Evolutionary conservation across 495 filamentous ascomycete genomes (phyloP), one percentile per base, ranked within the genome.

Genomic region (Beverwykella pulmonaria): DNA sequence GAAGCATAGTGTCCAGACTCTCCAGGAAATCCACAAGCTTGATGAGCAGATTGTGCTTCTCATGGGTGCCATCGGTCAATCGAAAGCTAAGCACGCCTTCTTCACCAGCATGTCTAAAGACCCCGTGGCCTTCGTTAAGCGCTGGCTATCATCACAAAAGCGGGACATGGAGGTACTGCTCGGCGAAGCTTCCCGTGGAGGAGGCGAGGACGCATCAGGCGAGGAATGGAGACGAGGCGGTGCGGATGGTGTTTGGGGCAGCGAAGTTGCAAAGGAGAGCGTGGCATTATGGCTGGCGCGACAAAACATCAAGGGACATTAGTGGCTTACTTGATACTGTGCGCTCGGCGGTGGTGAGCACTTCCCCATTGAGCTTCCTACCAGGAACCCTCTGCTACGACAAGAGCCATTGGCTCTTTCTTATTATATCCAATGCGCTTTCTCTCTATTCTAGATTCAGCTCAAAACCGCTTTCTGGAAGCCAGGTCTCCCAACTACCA

Each of bases 91-190:
- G 69, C 91, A 95, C 71, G 82, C 85, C 48, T 98, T 98, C 78
- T 86, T 92, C 71, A 85, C 84, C 1, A 81, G 84, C 1, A 80
- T 97, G 71, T 84, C 85, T 60, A 83, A 86, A 63, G 93, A 98
- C 69, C 94, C 94, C 0, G 91, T 87, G 5, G 83, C 79, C 1
- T 97, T 98, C 70, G 80, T 96, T 32, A 84, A 83, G 56, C 82
- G 86, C 68, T 98, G 93, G 94, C 80, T 95, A 61, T 89, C 86
- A 70, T 90, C 86, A 7, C 94, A 98, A 81, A 90, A 89, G 73
- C 79, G 94, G 52, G 94, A 98, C 77, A 80, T 98, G 55, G 93
- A 97, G 75, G 86, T 93, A 10, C 87, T 98, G 46, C 77, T 93
- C 50, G 94, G 94, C 34, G 95, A 97, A 76, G 86, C 53, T 14